Base-by-base conservation (phyloP, 192 early-diverging fungal genomes). In the Entophlyctis luteolus region DNA sequence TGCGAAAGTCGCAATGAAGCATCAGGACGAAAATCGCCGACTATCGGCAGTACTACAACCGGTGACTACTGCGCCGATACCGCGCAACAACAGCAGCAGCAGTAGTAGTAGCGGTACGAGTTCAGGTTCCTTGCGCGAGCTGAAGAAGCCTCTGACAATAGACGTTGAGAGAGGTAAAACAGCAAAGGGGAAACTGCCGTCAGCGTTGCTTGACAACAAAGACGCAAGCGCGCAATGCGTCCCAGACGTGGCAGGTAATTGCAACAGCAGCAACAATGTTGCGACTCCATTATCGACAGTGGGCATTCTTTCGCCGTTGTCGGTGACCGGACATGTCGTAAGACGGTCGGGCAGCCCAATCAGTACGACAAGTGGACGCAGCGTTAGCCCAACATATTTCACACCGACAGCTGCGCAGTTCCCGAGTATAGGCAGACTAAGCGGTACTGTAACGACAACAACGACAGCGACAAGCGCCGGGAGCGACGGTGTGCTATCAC, bases 91-190 rank as follows among this genome's bases (percentile, higher is more conserved):
- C 5, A 50, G 49, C 10, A 45, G 10, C 42, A 45, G 10, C 42
- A 14, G 22, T 4, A 50, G 3, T 33, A 20, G 32, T 56, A 56
- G 25, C 3, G 34, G 29, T 20, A 3, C n/a, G n/a, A n/a, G n/a
- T n/a, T n/a, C n/a, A n/a, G n/a, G n/a, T n/a, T n/a, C n/a, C n/a
- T n/a, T n/a, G n/a, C n/a, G n/a, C n/a, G n/a, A n/a, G n/a, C n/a
- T n/a, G n/a, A n/a, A n/a, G n/a, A n/a, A n/a, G n/a, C n/a, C n/a
- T 56, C 10, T 29, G 28, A 33, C 62, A 33, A 63, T 63, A 33
- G 62, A 63, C 50, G 62, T 63, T n/a, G 55, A 35, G 12, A n/a
- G 23, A 6, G 55, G 55, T 12, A 63, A 63, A 32, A 49, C 62
- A 16, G 20, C 16, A 0, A 31, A 37, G 23, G 62, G 62, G 29